Evolutionary conservation across 352 stramenopile species (phyloP), one percentile per base, ranked within the genome.

Genomic region (Hyphochytrium catenoides): DNA sequence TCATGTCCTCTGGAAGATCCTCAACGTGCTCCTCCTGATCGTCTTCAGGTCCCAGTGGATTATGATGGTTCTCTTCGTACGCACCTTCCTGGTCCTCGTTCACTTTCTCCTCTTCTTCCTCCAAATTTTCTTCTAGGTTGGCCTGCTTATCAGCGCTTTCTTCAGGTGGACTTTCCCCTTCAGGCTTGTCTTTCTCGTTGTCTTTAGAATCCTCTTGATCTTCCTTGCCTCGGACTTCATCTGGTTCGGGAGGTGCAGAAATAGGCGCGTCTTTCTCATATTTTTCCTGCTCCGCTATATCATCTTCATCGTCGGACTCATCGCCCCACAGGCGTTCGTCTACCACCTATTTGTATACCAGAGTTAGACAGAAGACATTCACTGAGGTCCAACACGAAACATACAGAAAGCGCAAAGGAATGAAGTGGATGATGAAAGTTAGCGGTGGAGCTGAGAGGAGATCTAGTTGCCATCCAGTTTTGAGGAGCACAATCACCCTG

Each of bases 291-390:
- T 95, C 86, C 34, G 95, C 85, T 14, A 79, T 62, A n/a, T 91
- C 67, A 16, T 91, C 69, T 23, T 90, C 65, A 44, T 89, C 66
- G 41, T 93, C 70, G 26, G 74, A 77, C 37, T 89, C 69, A 22
- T 89, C 68, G 11, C 71, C 84, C 91, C 90, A 98, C 60, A 98
- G 83, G 58, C 96, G 96, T 58, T 99, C 91, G 48, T 99, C 91
- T 19, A 99, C 87, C 12, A 98, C 86, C n/a, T n/a, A n/a, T n/a
- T n/a, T n/a, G n/a, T n/a, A n/a, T n/a, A n/a, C n/a, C n/a, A n/a
- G n/a, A n/a, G n/a, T n/a, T n/a, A n/a, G n/a, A n/a, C n/a, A n/a
- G n/a, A n/a, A n/a, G n/a, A n/a, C n/a, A n/a, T n/a, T n/a, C n/a
- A n/a, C n/a, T n/a, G n/a, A n/a, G n/a, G n/a, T n/a, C n/a, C n/a